A percentile compares a stretch with the other conserved stretches of the same genome.
Evolutionary conservation across 148 eudicot species (phyloP).

Genomic region (Hydrangea macrophylla): DNA sequence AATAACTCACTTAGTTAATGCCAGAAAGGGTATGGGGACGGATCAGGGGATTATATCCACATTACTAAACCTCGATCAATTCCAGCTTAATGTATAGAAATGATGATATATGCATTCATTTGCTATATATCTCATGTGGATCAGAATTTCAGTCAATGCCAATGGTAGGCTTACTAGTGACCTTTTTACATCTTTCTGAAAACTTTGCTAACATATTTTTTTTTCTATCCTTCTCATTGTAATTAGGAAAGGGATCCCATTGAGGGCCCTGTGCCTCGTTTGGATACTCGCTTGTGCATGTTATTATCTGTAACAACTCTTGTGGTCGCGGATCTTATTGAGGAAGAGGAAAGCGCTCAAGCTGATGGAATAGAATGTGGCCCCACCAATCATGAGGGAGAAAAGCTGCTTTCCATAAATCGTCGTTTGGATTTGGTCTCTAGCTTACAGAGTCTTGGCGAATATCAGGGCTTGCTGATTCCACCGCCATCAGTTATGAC

Average conservation of each 20-base stretch:
- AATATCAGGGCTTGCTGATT: slow-evolving; percentile 61
- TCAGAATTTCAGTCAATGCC: neutral
- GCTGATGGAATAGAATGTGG: slow-evolving; percentile 33
- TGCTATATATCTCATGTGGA: neutral
- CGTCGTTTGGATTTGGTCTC: slow-evolving; percentile 66
- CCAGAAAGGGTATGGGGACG: too few relatives aligned
- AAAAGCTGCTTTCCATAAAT: slow-evolving; percentile 31
- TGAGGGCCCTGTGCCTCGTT: slow-evolving; percentile 93
- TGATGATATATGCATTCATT: neutral
- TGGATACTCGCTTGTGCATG: slow-evolving; percentile 83
- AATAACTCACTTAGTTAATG: neutral
- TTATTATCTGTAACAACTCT: slow-evolving; percentile 72
- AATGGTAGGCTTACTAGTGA: neutral
- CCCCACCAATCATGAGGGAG: slow-evolving; percentile 30
- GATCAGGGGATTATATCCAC: too few relatives aligned
- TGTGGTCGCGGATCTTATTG: slow-evolving; percentile 79
- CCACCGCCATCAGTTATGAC: slow-evolving; percentile 73
- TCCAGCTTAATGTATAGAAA: neutral
- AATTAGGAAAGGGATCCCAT: too few relatives aligned
- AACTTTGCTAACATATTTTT: neutral
- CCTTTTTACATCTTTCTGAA: neutral
- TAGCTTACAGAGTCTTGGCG: slow-evolving; percentile 68
- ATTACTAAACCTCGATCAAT: too few relatives aligned
- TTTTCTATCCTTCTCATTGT: neutral
- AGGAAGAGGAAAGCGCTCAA: slow-evolving; percentile 65